Evolutionary conservation across 2,329 filamentous ascomycete genomes (phyloP).

Genomic region (Didymella pinodella): DNA sequence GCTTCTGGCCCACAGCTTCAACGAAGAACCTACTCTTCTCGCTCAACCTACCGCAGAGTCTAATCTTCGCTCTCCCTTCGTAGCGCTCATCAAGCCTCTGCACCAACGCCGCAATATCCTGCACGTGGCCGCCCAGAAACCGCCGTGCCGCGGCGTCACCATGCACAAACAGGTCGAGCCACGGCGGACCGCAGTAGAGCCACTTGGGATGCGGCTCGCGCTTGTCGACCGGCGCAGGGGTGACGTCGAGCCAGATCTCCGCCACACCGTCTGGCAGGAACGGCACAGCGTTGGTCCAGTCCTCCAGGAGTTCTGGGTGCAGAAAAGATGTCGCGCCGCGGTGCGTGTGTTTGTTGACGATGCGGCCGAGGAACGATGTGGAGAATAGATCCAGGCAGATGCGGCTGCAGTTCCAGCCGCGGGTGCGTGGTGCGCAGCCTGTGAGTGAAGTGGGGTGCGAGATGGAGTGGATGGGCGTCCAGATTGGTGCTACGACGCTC

Average conservation of each 20-base stretch:
- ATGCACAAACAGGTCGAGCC: neutral
- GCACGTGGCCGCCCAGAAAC: neutral
- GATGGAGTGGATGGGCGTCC: constrained; percentile 2
- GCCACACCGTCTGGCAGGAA: neutral
- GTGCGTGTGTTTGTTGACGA: neutral
- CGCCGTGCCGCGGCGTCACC: neutral
- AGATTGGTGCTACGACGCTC: neutral
- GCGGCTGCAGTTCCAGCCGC: neutral
- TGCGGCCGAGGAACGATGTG: neutral
- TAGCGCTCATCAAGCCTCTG: neutral
- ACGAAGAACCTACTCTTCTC: constrained; percentile 2
- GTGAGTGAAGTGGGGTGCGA: constrained; percentile 1
- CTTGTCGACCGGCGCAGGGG: constrained; percentile 6
- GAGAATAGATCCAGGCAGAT: constrained; percentile 14
- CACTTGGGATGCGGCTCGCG: neutral
- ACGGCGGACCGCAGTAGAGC: neutral
- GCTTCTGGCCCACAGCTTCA: neutral
- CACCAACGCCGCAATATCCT: neutral
- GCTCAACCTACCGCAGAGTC: constrained; percentile 2
- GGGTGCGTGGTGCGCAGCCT: constrained; percentile 1
- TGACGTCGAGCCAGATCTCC: constrained; percentile 5
- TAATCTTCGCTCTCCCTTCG: neutral
- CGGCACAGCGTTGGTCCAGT: constrained; percentile 1
- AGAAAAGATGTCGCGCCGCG: neutral
- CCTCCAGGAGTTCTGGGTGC: neutral